Evolutionary conservation across 352 stramenopile genomes (phyloP), one percentile per base, ranked within the genome.

Genomic region (Pythium chondricola): DNA sequence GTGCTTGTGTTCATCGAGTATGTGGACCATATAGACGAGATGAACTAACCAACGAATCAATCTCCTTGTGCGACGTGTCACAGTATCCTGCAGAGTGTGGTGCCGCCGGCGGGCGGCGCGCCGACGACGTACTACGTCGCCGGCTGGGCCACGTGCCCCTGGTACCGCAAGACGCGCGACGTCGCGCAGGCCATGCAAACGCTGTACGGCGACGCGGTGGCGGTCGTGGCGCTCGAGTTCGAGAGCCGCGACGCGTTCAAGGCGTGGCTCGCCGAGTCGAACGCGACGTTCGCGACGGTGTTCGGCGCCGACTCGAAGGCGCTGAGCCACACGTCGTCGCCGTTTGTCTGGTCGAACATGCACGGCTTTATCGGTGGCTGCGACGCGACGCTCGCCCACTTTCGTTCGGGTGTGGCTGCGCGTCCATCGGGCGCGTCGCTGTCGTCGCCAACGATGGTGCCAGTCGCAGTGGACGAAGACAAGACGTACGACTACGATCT

Each of bases 401-500:
- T 91, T 47, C 79, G 79, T 40, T 73, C 65, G n/a, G 56, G 65
- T 2, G 54, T 77, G 14, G 52, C 61, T 14, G 54, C 52, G 29
- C 50, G 48, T 18, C 48, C 54, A 18, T 11, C 49, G 1, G 27
- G 18, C 3, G 37, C 26, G n/a, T 52, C 29, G 29, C 29, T 43
- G 8, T n/a, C 48, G 22, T 50, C 39, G 27, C 46, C 62, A 24
- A 43, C 41, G 16, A 63, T 59, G 37, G 44, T 44, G 47, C 32
- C 57, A 10, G 21, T 47, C 52, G 18, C 45, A 18, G 26, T 39
- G 7, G 59, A 64, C 31, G 61, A 71, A 5, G 56, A 65, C 9
- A 43, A 35, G 18, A 72, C 22, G 56, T 93, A 88, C 53, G 81
- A 93, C 69, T 93, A 85, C 43, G 82, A 93, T 42, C 47, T 90